A percentile compares a stretch with the other conserved stretches of the same genome.
Conservation (phyloP, 2,329 filamentous ascomycete genomes). For the Fusarium nelsonii region DNA sequence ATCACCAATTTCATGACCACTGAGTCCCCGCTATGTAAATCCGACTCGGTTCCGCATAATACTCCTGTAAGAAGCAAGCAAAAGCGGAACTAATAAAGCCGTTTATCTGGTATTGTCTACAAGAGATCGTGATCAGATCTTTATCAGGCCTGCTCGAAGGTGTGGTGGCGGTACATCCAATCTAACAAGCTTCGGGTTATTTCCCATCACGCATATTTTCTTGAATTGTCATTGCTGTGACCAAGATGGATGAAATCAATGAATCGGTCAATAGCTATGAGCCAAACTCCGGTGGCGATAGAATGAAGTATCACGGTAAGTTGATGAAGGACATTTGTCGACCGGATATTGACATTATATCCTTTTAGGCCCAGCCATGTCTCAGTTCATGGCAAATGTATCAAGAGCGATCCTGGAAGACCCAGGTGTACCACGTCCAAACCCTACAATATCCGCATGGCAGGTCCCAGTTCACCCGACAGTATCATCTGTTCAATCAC, state of each 20-base stretch:
- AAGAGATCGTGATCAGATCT: neutral
- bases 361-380: neutral
- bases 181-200: no score
- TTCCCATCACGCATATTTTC: no score
- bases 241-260: no score
- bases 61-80: neutral
- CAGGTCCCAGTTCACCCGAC: slow-evolving; percentile 44
- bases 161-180: no score
- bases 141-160: no score
- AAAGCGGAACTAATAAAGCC: neutral
- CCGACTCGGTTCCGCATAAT: neutral
- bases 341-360: no score
- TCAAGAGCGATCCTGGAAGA: slow-evolving; percentile 18
- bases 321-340: no score
- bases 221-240: no score
- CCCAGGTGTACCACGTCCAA: slow-evolving; percentile 42
- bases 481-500: slow-evolving; percentile 42
- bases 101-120: neutral
- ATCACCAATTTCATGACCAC: neutral
- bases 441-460: slow-evolving; percentile 47
- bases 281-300: no score
- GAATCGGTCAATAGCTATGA: no score
- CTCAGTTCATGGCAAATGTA: neutral
- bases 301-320: no score
- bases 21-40: neutral